phyloP scores from a whole-genome alignment of 805 yeast genomes.

The Yamadazyma phyllophila region DNA sequence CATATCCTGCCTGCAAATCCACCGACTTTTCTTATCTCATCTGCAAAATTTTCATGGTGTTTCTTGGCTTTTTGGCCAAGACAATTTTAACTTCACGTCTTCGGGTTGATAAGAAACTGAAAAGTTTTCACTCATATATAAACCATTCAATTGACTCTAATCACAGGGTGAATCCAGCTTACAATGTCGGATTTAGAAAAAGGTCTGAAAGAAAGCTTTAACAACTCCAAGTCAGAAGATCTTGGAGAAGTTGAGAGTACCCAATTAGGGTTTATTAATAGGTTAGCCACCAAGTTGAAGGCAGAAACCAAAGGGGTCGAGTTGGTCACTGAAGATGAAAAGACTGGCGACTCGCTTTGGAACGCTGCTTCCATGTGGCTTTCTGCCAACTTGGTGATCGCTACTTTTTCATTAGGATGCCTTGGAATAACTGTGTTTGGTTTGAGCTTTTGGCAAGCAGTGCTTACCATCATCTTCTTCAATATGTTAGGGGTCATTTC shows the following conservation, averaged over 20 bases:
- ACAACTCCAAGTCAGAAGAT: not conserved
- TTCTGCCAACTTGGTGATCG: slow-evolving; percentile 84
- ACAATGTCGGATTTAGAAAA: slow-evolving; percentile 6
- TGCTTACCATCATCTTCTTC: slow-evolving; percentile 69
- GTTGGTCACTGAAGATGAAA: slow-evolving; percentile 74
- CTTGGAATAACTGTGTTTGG: slow-evolving; percentile 57
- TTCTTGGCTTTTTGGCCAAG: not conserved
- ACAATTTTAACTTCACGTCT: not conserved
- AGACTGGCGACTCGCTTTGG: slow-evolving; percentile 61
- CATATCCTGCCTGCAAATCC: too few species aligned
- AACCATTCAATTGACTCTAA: not conserved
- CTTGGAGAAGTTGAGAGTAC: slow-evolving; percentile 5
- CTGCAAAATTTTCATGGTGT: too few species aligned
- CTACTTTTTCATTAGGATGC: slow-evolving; percentile 77
- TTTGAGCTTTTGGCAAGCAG: slow-evolving; percentile 71
- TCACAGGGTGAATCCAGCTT: not conserved
- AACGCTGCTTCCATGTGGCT: slow-evolving; percentile 88
- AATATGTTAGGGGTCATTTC: slow-evolving; percentile 68
- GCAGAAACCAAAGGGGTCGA: slow-evolving; percentile 72
- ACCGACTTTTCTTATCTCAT: too few species aligned
- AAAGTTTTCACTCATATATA: not conserved
- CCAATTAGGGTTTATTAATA: slow-evolving; percentile 28
- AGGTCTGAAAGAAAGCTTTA: not conserved
- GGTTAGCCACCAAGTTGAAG: slow-evolving; percentile 32
- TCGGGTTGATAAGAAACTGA: not conserved